These are phyloP conservation scores for Cyclotella baltica DNA, from an alignment of 108 stramenopile genomes.

Conservation along the genomic window DNA sequence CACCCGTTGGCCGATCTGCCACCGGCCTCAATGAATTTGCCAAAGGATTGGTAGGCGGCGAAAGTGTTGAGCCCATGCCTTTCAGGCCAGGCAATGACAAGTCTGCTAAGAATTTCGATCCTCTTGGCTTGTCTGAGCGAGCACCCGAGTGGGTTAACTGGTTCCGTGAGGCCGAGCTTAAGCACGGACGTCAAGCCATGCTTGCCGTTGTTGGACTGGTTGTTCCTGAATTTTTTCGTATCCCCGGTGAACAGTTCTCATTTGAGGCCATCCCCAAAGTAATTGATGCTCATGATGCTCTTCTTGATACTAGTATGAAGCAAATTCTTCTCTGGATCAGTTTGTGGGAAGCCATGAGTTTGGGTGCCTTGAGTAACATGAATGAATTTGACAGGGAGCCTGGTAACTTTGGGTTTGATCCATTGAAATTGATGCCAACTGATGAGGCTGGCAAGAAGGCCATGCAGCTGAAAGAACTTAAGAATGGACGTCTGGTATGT, in stretches of 20 bases:
- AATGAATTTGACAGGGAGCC: constrained; percentile 75
- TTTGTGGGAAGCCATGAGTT: constrained; percentile 68
- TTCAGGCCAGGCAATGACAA: constrained; percentile 59
- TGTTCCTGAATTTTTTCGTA: constrained; percentile 83
- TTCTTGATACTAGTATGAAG: constrained; percentile 73
- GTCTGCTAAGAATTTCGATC: constrained; percentile 72
- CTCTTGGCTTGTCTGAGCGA: constrained; percentile 68
- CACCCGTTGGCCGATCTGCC: constrained; percentile 11
- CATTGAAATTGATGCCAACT: constrained; percentile 67
- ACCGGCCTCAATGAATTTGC: constrained; percentile 25
- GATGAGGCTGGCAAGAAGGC: constrained; percentile 62
- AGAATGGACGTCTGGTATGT: constrained; percentile 85
- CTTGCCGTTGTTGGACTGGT: constrained; percentile 87
- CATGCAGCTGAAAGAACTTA: constrained; percentile 83
- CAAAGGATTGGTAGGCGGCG: constrained; percentile 45
- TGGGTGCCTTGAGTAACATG: constrained; percentile 68
- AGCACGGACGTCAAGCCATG: constrained; percentile 90
- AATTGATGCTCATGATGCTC: constrained; percentile 85
- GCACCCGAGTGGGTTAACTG: constrained; percentile 78
- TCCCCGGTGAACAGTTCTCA: constrained; percentile 87
- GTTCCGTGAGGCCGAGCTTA: constrained; percentile 90
- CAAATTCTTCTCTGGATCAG: constrained; percentile 84
- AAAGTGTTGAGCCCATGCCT: constrained; percentile 64
- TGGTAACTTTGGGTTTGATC: constrained; percentile 83
- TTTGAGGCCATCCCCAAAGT: constrained; percentile 86